Evolutionary conservation across 2,329 filamentous ascomycete genomes (phyloP), one percentile per base, ranked within the genome.

Genomic region (Orbilia oligospora): DNA sequence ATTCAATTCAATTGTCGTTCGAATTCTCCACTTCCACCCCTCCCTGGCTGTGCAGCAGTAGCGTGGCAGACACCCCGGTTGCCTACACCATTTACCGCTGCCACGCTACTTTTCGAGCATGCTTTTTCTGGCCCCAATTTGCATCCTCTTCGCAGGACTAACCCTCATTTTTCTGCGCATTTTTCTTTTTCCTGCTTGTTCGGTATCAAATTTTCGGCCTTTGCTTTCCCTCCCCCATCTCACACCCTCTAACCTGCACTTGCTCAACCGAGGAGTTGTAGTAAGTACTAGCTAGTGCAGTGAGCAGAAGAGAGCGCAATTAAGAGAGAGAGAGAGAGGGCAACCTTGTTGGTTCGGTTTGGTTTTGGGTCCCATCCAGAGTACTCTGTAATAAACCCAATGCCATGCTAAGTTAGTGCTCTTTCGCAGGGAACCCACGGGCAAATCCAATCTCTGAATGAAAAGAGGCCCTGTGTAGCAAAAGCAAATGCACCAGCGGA

Each of bases 31-130:
- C 72, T 38, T 58, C 22, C 41, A 77, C 41, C 67, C 64, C 72
- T 76, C 72, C 72, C 73, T 77, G 73, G 73, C 73, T 36, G 67
- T 69, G 73, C 68, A 71, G 73, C 73, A 77, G 61, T 71, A 76
- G 73, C 73, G 73, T 77, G 73, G 73, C 73, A 77, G 67, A 77
- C 73, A 77, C 73, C 73, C 73, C 73, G 73, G 73, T 71, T 77
- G 73, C 73, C 73, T 77, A 77, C 73, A 77, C 73, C 73, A 77
- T 77, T 76, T 77, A 77, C 73, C 73, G 73, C 73, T 77, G 73
- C 73, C 73, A 77, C 73, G 73, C 73, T 77, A 77, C 73, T 77
- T 77, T 67, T 71, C 44, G 48, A 76, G 63, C 46, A 75, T 75
- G 71, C 64, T 77, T 77, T 71, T 66, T 64, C 38, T 55, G 36